Evolutionary conservation across 2,329 filamentous ascomycete genomes (phyloP).

Genomic region (Escovopsis weberi): DNA sequence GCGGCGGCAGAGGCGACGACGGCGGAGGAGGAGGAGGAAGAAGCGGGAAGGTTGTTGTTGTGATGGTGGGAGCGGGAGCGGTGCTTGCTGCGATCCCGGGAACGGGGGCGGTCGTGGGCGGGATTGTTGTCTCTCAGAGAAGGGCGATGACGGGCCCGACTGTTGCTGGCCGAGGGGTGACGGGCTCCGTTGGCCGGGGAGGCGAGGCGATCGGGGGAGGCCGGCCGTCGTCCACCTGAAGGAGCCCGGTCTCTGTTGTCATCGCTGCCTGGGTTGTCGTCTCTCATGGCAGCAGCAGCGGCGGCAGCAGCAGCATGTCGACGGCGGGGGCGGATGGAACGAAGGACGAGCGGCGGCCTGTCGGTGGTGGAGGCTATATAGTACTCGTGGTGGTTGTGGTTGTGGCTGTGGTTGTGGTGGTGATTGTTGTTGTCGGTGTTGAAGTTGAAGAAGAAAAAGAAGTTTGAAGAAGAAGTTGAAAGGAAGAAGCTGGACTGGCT

Average conservation of each 20-base stretch:
- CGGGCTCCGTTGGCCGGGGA: slow-evolving; percentile 19
- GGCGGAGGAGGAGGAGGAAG: no score
- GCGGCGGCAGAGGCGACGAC: no score
- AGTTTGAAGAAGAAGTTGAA: no score
- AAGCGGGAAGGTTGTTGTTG: background rate
- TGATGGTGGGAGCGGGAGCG: slow-evolving; percentile 14
- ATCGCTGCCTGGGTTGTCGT: slow-evolving; percentile 20
- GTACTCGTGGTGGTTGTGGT: no score
- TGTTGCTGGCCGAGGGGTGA: slow-evolving; percentile 12
- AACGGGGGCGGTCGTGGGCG: slow-evolving; percentile 23
- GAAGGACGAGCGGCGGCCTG: no score
- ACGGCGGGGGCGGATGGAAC: slow-evolving; percentile 21
- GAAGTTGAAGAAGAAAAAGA: no score
- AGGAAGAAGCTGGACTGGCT: no score
- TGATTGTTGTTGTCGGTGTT: no score
- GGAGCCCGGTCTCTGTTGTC: slow-evolving; percentile 23
- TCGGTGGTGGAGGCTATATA: no score
- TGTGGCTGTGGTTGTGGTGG: no score
- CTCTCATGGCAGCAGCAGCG: slow-evolving; percentile 21
- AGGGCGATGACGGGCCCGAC: slow-evolving; percentile 18
- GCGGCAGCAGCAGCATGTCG: slow-evolving; percentile 15
- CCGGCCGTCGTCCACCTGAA: slow-evolving; percentile 18
- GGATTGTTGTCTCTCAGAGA: slow-evolving; percentile 17
- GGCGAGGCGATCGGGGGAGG: slow-evolving; percentile 17
- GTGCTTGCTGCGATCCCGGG: slow-evolving; percentile 24